Evolutionary conservation across 176 grass and related monocot genomes (phyloP), one percentile per base, ranked within the genome.

Genomic region (Oryza australiensis): DNA sequence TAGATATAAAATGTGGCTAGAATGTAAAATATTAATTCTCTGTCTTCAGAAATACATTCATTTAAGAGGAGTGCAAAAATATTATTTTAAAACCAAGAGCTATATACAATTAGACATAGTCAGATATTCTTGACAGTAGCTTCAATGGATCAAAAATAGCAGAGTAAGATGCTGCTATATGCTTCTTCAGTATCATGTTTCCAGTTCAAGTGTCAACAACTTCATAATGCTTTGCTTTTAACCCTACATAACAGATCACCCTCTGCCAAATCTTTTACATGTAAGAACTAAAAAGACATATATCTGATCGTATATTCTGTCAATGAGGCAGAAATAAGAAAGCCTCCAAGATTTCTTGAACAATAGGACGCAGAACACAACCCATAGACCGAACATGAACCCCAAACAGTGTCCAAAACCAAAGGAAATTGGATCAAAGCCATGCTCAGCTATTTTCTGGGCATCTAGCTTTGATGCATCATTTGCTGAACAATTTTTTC

Each of bases 321-420:
- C 78, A 4, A 86, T 33, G 9, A 71, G 6, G 51, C 26, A 14
- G 5, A 66, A 86, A 40, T 48, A 86, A 46, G 38, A 35, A 71
- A 80, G 12, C 5, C 73, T 83, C 82, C 90, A 92, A 5, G 15
- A 1, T 7, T 74, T 78, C 32, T 64, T 46, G 75, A 92, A 86
- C 12, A 88, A 6, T 2, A 92, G 3, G 7, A 18, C 0, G 5
- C 37, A 76, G 14, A 87, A 78, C 28, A 86, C 55, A 42, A 12
- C 28, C 90, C 83, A 89, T 20, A 82, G 64, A 26, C 83, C 73
- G 23, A 70, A 12, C 1, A 71, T 0, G 30, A 70, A 88, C 32
- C 90, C 90, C 26, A 79, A 10, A 14, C 23, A 23, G 13, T 79
- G 28, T 5, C 82, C 70, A 27, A 74, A 41, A 62, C 64, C 37